phyloP scores from a whole-genome alignment of 192 early-diverging fungal genomes.

The Gryganskiella cystojenkinii region DNA sequence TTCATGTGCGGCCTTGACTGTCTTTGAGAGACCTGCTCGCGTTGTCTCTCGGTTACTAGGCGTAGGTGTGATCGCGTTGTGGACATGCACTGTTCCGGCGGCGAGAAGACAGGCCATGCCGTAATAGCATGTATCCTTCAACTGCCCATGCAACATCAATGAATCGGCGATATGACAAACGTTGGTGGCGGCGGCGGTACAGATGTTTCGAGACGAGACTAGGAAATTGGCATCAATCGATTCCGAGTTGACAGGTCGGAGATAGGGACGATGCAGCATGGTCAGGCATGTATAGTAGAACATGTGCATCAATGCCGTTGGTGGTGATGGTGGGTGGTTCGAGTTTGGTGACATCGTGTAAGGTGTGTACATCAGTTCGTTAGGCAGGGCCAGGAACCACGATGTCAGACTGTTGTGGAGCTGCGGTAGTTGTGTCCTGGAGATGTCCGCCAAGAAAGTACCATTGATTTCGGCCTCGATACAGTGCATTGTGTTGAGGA shows the following conservation, averaged over 20 bases:
- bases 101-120: conserved; percentile 36
- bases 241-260: conserved; percentile 23
- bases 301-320: conserved; percentile 53
- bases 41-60: conserved; percentile 23
- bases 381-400: conserved; percentile 58
- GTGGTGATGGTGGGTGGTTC: conserved; percentile 24
- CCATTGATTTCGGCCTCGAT: conserved; percentile 31
- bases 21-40: conserved; percentile 26
- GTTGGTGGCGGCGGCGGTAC: conserved; percentile 45
- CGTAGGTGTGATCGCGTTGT: conserved; percentile 36
- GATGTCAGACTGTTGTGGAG: conserved; percentile 44
- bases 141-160: conserved; percentile 25
- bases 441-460: conserved; percentile 23
- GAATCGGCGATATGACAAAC: conserved; percentile 47
- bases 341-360: conserved; percentile 35
- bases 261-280: conserved; percentile 61
- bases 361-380: conserved; percentile 57
- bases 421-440: conserved; percentile 24
- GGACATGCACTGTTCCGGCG: conserved; percentile 49
- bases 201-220: conserved; percentile 35
- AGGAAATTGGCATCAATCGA: conserved; percentile 24
- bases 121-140: conserved; percentile 23
- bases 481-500: conserved; percentile 36
- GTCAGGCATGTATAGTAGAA: conserved; percentile 63
- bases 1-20: conserved; percentile 25